Percentiles rank a stretch among this genome's conserved stretches.
Evolutionary conservation across 1,284 basidiomycete genomes (phyloP).

Genomic region (Amylostereum chailletii): DNA sequence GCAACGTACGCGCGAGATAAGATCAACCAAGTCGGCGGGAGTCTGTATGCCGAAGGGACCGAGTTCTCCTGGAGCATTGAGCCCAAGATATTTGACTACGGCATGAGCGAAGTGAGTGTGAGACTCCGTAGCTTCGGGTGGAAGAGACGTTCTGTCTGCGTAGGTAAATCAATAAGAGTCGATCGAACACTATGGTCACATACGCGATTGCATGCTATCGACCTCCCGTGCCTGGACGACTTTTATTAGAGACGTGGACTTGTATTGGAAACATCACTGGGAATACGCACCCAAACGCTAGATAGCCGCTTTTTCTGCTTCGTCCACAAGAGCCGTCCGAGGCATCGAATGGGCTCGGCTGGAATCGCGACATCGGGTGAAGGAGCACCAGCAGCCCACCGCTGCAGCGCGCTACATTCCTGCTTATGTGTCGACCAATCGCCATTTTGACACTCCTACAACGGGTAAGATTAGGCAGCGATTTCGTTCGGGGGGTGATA

Average conservation of each 20-base stretch:
- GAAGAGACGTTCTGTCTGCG: slow-evolving; percentile 42
- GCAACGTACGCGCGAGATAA: slow-evolving; percentile 56
- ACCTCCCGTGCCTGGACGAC: slow-evolving; percentile 51
- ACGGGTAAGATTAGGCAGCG: background rate
- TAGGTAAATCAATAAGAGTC: slow-evolving; percentile 5
- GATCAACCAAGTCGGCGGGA: slow-evolving; percentile 55
- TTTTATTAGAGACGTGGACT: background rate
- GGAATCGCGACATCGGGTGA: slow-evolving; percentile 43
- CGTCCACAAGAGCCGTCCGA: slow-evolving; percentile 70
- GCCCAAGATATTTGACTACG: slow-evolving; percentile 56
- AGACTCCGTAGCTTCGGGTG: slow-evolving; percentile 39
- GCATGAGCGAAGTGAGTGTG: slow-evolving; percentile 65
- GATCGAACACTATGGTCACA: slow-evolving; percentile 17
- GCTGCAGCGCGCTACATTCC: slow-evolving; percentile 66
- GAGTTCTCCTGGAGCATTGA: slow-evolving; percentile 50
- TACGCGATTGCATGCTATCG: slow-evolving; percentile 70
- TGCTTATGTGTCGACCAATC: slow-evolving; percentile 75
- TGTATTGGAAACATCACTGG: no score
- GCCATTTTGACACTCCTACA: slow-evolving; percentile 63
- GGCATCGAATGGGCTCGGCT: slow-evolving; percentile 64
- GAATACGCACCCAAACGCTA: slow-evolving; percentile 49
- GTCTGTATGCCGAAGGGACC: slow-evolving; percentile 45
- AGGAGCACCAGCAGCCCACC: slow-evolving; percentile 44
- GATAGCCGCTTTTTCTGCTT: slow-evolving; percentile 45
- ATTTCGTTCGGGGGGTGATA: background rate